Base-by-base conservation (phyloP, 2,329 filamentous ascomycete genomes). In the Talaromyces sp. region DNA sequence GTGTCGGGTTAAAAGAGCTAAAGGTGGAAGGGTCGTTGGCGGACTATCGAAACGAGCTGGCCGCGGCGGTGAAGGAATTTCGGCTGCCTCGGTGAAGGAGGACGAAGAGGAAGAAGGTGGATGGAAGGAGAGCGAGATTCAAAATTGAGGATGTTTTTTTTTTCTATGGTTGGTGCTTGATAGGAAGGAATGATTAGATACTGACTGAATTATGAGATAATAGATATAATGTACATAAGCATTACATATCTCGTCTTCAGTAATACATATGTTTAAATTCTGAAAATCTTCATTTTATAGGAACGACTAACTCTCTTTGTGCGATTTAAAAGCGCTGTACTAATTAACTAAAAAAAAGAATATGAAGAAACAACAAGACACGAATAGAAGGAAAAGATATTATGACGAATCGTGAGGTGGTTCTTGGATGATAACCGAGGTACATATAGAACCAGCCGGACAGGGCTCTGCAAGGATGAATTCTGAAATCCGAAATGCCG, bases 1-100 rank as follows among this genome's bases (percentile, higher is more conserved):
- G 79, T 96, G 92, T 77, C 85, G 95, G 60, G 93, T 99, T 41
- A 99, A 99, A 86, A 82, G 95, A 67, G 89, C 89, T 73, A 85
- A 93, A 68, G 92, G 93, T 26, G 86, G 86, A 7, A 76, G 85
- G 61, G 81, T 84, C 64, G 85, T 88, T 55, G 84, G 77, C 55
- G 76, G 76, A 14, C 31, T 55, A 24, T 62, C 65, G 55, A 58
- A 59, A 27, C 56, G 64, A 11, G 64, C 56, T 58, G 72, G 73
- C 3, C 71, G 67, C 71, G 73, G 59, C 75, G 81, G 80, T 70
- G 75, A 70, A 74, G 78, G 69, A 65, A 83, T 71, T 49, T 74
- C 71, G 50, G 71, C 70, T 63, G 62, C 64, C 50, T 80, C 82
- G 65, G 64, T 81, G 50, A 73, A 79, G 55, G 41, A 62, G 14